These are phyloP conservation scores for Ogataea populi-albae DNA, from an alignment of 805 yeast genomes.

Conservation along the genomic window DNA sequence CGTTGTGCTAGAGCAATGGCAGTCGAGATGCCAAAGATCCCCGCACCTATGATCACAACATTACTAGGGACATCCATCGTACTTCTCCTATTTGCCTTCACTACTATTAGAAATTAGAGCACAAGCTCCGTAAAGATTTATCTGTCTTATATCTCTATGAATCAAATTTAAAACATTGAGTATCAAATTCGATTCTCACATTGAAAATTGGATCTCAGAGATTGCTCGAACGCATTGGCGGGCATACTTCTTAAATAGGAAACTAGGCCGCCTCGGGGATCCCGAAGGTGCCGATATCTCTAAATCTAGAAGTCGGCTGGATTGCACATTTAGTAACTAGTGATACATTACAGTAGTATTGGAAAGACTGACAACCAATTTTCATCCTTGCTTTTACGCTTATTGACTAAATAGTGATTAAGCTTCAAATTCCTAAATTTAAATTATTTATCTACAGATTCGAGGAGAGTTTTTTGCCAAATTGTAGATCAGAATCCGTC, in stretches of 20 bases:
- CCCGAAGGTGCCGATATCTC: conserved; percentile 1
- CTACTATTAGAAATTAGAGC: no score
- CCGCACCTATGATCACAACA: conserved; percentile 44
- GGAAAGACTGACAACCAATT: no score
- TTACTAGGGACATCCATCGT: conserved; percentile 13
- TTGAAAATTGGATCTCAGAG: no score
- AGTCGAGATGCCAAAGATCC: conserved; percentile 49
- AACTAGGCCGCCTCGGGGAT: no score
- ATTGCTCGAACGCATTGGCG: no score
- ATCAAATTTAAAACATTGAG: no score
- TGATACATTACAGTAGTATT: no score
- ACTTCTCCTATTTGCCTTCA: no score
- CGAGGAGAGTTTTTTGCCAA: conserved; percentile 4
- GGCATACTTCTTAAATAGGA: no score
- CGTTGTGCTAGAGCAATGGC: conserved; percentile 31
- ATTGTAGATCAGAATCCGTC: conserved; percentile 12
- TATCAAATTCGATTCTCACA: no score
- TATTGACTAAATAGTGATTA: conserved; percentile 1
- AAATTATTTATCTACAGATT: not conserved
- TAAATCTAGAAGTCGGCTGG: not conserved
- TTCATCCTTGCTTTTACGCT: not conserved
- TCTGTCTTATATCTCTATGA: no score
- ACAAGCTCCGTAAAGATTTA: no score
- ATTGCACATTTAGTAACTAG: not conserved
- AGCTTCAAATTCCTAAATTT: not conserved